Evolutionary conservation across 1,284 basidiomycete species (phyloP), one percentile per base, ranked within the genome.

Genomic region (Leccinum brunneo-olivaceum): DNA sequence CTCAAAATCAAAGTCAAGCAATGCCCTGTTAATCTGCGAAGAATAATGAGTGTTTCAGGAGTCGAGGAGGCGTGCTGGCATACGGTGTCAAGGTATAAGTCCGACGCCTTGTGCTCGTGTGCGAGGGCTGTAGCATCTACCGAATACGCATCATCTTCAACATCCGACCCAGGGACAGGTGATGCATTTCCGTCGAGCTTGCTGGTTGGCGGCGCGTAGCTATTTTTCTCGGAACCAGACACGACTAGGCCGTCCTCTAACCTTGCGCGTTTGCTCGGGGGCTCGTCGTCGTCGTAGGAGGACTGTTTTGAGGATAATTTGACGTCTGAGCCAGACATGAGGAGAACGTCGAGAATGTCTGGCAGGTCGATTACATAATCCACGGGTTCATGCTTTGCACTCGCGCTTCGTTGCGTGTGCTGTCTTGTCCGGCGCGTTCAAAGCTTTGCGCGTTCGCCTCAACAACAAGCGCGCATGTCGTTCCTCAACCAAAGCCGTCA

Each of bases 1-100:
- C 71, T 99, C 96, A 61, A 99, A 98, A 69, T 99, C 96, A 67
- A 99, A 99, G 66, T 99, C 96, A 49, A 99, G 81, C 30, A 83
- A 74, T 44, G 77, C 78, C 46, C 93, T 78, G 59, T 94, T 91
- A 52, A 96, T 87, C 93, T 92, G 55, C 44, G 51, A 50, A 43
- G 34, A 43, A 47, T 47, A 25, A 47, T 52, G 47, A 60, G 53
- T 39, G 53, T 38, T 40, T 44, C 44, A 37, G 45, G 42, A 50
- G 43, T 39, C 32, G 45, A 37, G 23, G 39, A 18, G 41, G 51
- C 51, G 39, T 52, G 43, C 40, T 53, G 43, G 66, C 75, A 62
- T 65, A 90, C 93, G 43, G 95, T 98, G 68, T 98, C 95, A 44
- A 98, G 82, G 64, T 98, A 98, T 54, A 98, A 73, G 65, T 98